A percentile compares a stretch with the other conserved stretches of the same genome.
phyloP scores from a whole-genome alignment of 192 early-diverging fungal species.

The Backusella macrospora region DNA sequence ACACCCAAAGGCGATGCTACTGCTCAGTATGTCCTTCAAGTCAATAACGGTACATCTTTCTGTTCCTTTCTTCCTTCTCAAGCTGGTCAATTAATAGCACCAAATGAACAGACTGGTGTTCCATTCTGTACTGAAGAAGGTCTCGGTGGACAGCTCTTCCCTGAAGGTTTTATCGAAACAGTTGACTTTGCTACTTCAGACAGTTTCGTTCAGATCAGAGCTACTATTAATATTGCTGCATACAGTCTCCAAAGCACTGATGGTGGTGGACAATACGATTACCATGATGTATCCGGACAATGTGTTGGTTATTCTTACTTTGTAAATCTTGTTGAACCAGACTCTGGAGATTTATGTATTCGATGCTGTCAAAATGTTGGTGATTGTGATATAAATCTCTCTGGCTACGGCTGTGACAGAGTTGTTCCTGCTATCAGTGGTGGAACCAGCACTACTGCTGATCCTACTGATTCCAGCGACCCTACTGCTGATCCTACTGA shows the following conservation, averaged over 20 bases:
- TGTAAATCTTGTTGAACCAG: conserved; percentile 42
- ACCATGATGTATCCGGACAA: conserved; percentile 12
- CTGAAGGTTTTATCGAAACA: conserved; percentile 49
- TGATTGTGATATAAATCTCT: conserved; percentile 33
- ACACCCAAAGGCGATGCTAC: background rate
- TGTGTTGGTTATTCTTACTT: conserved; percentile 38
- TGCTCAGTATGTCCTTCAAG: background rate
- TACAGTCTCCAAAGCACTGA: conserved; percentile 40
- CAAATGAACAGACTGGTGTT: conserved; percentile 42
- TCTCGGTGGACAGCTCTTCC: conserved; percentile 41
- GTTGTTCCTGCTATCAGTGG: conserved; percentile 47
- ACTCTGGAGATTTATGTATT: conserved; percentile 32
- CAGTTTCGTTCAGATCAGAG: conserved; percentile 52
- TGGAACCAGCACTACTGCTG: background rate
- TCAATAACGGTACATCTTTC: conserved; percentile 17
- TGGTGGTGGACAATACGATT: conserved; percentile 51
- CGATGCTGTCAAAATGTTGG: conserved; percentile 34
- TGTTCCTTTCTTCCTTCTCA: conserved; percentile 45
- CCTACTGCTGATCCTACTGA: background rate
- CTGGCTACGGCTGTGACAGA: conserved; percentile 39
- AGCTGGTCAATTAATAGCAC: conserved; percentile 39
- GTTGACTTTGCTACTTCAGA: conserved; percentile 35
- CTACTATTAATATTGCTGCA: conserved; percentile 43
- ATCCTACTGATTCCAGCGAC: background rate
- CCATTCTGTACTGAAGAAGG: conserved; percentile 48